These are phyloP conservation scores for Cardamine resedifolia DNA, from an alignment of 345 rosid species.

Conservation along the genomic window DNA sequence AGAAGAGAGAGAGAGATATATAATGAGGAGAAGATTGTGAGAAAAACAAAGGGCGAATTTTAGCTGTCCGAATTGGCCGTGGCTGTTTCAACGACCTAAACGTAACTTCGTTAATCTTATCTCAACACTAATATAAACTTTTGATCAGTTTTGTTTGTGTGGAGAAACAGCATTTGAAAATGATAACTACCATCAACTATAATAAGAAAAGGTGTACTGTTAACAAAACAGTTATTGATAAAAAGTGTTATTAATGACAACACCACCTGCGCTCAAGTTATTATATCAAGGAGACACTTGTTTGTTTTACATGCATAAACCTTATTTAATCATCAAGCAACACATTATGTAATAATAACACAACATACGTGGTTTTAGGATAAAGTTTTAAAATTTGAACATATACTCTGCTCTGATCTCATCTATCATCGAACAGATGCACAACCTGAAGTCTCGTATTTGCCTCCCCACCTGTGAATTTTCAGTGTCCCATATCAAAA, in stretches of 20 bases:
- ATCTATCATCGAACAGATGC: constrained; percentile 36
- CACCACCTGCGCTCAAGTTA: background rate
- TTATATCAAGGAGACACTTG: background rate
- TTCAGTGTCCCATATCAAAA: constrained; percentile 1
- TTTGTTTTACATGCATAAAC: background rate
- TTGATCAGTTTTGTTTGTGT: constrained; percentile 15
- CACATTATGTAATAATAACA: background rate
- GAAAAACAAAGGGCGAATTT: background rate
- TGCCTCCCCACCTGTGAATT: constrained; percentile 73
- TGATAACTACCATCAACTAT: constrained; percentile 13
- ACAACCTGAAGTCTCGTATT: constrained; percentile 58
- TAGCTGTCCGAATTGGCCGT: constrained; percentile 10
- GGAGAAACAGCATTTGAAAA: constrained; percentile 19
- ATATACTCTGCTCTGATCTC: constrained; percentile 13
- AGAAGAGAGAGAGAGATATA: constrained; percentile 11
- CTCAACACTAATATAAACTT: background rate
- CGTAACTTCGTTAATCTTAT: constrained; percentile 7
- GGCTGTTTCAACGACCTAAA: constrained; percentile 16
- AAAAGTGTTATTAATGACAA: background rate
- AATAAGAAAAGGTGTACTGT: background rate
- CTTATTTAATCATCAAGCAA: constrained; percentile 17
- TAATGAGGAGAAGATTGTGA: background rate
- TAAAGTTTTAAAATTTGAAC: background rate
- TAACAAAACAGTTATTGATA: background rate
- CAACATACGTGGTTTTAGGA: background rate